Base-by-base conservation (phyloP, 2,329 filamentous ascomycete genomes). In the Diplocarpon mali region DNA sequence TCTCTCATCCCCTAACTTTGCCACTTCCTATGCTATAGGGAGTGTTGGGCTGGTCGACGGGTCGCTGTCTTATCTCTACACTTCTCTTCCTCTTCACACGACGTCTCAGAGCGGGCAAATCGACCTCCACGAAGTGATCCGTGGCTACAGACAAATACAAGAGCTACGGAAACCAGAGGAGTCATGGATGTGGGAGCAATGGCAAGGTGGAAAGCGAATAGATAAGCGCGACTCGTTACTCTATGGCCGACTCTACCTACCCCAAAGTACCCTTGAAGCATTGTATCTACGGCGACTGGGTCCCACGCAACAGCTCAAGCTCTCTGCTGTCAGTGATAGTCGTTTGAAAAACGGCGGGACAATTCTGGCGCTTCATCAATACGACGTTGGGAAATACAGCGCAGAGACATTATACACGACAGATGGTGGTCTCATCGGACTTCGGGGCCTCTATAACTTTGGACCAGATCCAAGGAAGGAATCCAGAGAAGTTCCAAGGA, bases 21-120 rank as follows among this genome's bases (percentile, higher is more conserved):
- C 89, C 17, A 94, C 89, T 13, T 90, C 88, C 31, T 98, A 98
- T 65, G 84, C 86, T 35, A 76, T 98, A 36, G 87, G 88, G 49
- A 93, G 83, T 35, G 76, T 93, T 13, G 92, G 90, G 48, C 74
- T 94, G 30, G 89, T 98, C 41, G 90, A 96, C 67, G 92, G 92
- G 62, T 95, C 88, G n/a, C 76, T 98, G 46, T 94, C 89, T 12
- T 98, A 96, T 66, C 77, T 98, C 43, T 96, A 94, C 69, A 93
- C 88, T 39, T 94, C 87, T 2, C 72, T 92, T 8, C 80, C 87
- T 11, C 73, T 96, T 45, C 68, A 71, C 32, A 80, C 41, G 67
- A 76, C 67, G 52, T 87, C 71, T 64, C 76, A 78, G 64, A 94
- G 86, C 56, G 79, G 81, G 38, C 69, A 75, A 16, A 81, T 95